These are phyloP conservation scores for Penicillium rolfsii DNA, from an alignment of 2,329 filamentous ascomycete species.

Conservation along the genomic window DNA sequence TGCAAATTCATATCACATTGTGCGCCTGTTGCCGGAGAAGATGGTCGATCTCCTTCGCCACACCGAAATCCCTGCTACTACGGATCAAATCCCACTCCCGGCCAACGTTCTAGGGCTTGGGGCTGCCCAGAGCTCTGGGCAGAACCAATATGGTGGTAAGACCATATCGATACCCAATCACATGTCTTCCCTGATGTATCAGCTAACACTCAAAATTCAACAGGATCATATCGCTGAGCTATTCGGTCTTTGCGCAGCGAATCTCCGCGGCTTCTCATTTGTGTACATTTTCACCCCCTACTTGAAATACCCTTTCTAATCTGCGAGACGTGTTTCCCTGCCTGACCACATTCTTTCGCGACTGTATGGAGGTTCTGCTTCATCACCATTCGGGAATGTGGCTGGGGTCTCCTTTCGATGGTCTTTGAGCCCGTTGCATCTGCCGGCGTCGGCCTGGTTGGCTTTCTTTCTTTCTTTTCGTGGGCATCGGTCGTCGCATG, in stretches of 20 bases:
- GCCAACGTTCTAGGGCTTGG: slow-evolving; percentile 38
- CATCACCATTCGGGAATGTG: background rate
- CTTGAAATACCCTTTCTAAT: slow-evolving; percentile 9
- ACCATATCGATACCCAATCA: background rate
- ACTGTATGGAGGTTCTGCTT: background rate
- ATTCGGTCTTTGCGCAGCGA: background rate
- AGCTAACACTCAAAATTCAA: background rate
- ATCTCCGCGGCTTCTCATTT: background rate
- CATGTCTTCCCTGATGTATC: background rate
- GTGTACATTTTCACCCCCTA: slow-evolving; percentile 15
- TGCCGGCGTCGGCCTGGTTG: slow-evolving; percentile 21
- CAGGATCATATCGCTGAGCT: slow-evolving; percentile 30
- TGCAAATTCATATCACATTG: slow-evolving; percentile 70
- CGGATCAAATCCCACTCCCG: slow-evolving; percentile 44
- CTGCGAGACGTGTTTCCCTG: background rate
- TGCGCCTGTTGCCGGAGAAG: slow-evolving; percentile 69
- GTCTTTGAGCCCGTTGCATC: slow-evolving; percentile 21
- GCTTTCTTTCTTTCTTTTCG: slow-evolving; percentile 10
- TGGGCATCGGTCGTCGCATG: slow-evolving; percentile 7
- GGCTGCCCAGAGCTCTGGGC: slow-evolving; percentile 27
- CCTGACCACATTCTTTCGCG: slow-evolving; percentile 1
- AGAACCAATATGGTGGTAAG: slow-evolving; percentile 43
- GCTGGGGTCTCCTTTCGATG: background rate
- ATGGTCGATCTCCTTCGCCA: slow-evolving; percentile 74
- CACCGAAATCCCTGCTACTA: slow-evolving; percentile 64